These are phyloP conservation scores for Populus trichocarpa DNA, from an alignment of 441 rosid species.

Conservation along the genomic window DNA sequence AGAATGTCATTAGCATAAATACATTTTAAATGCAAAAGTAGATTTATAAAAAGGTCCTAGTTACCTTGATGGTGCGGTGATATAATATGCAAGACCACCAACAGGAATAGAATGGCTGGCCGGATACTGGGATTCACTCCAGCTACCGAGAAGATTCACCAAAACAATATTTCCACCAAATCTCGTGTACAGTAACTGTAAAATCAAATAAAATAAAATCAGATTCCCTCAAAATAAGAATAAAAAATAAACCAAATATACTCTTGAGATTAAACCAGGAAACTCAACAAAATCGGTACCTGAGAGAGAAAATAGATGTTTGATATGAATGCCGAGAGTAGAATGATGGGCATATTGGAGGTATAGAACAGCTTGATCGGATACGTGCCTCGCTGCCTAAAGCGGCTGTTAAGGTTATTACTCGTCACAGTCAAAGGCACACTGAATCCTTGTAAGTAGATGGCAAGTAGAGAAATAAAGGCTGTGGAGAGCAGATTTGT, in stretches of 20 bases:
- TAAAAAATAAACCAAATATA: too few species aligned
- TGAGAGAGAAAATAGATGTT: conserved; percentile 92
- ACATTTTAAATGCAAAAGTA: not conserved
- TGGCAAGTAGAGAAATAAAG: conserved; percentile 53
- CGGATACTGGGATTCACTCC: conserved; percentile 88
- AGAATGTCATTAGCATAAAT: not conserved
- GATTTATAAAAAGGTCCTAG: not conserved
- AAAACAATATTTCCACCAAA: conserved; percentile 64
- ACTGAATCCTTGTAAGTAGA: conserved; percentile 85
- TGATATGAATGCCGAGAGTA: conserved; percentile 91
- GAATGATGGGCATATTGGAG: conserved; percentile 77
- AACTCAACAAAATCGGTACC: conserved; percentile 32
- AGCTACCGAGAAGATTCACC: conserved; percentile 72
- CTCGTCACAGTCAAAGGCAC: conserved; percentile 65
- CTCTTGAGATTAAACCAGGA: too few species aligned
- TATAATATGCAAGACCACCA: conserved; percentile 75
- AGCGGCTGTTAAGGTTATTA: conserved; percentile 46
- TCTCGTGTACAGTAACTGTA: conserved; percentile 68
- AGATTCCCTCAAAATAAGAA: too few species aligned
- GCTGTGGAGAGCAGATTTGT: conserved; percentile 70
- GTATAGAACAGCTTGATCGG: conserved; percentile 80
- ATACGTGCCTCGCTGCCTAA: conserved; percentile 91
- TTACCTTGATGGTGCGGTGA: conserved; percentile 39
- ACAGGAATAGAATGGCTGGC: conserved; percentile 80
- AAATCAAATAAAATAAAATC: not conserved